Percentiles rank a stretch among this genome's conserved stretches.
phyloP scores from a whole-genome alignment of 495 filamentous ascomycete species.

The Wilcoxina mikolae region DNA sequence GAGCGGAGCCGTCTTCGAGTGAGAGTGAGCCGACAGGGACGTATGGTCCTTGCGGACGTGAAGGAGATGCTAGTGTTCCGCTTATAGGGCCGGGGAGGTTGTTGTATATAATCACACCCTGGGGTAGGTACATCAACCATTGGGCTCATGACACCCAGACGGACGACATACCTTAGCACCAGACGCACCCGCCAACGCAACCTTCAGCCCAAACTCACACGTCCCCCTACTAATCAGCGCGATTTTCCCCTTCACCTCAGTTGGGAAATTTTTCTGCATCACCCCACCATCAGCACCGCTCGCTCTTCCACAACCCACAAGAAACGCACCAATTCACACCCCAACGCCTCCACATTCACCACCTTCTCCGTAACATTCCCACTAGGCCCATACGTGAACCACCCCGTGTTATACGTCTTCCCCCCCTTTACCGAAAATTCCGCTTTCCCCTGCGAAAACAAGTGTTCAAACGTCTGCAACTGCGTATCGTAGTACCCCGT shows the following conservation, averaged over 20 bases:
- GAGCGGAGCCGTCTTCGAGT: not conserved
- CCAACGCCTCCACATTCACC: constrained; percentile 28
- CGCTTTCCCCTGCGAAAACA: constrained; percentile 29
- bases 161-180: not conserved
- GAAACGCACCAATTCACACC: too few relatives aligned
- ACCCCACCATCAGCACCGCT: too few relatives aligned
- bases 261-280: too few relatives aligned
- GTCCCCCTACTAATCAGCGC: not conserved
- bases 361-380: constrained; percentile 37
- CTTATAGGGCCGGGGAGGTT: not conserved
- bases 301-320: too few relatives aligned
- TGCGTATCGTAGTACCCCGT: constrained; percentile 46
- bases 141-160: not conserved
- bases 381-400: constrained; percentile 38
- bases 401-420: constrained; percentile 16
- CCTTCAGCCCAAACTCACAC: not conserved
- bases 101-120: not conserved
- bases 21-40: not conserved
- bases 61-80: not conserved
- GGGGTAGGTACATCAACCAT: not conserved
- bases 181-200: not conserved
- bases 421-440: constrained; percentile 29
- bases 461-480: constrained; percentile 41
- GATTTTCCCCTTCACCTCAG: not conserved
- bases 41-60: not conserved